A percentile compares a stretch with the other conserved stretches of the same genome.
Evolutionary conservation across 768 basidiomycete genomes (phyloP).

Genomic region (Boletus pseudo-olivaceus): DNA sequence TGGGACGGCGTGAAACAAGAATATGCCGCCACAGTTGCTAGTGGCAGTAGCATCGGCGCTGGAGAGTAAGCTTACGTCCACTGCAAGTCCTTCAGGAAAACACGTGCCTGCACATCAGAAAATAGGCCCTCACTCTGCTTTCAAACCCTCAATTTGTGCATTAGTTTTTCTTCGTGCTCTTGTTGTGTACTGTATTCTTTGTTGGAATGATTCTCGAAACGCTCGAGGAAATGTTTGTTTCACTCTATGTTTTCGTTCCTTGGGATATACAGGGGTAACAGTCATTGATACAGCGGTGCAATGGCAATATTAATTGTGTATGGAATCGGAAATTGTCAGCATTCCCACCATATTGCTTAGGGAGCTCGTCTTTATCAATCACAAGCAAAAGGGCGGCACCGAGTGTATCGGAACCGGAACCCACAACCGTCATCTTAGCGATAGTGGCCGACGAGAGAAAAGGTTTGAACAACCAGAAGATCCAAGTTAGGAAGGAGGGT

Average conservation of each 20-base stretch:
- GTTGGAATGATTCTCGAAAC: background rate
- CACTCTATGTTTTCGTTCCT: background rate
- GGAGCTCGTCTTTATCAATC: slow-evolving; percentile 57
- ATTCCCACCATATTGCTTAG: slow-evolving; percentile 67
- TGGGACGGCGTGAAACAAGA: slow-evolving; percentile 42
- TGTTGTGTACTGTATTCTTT: background rate
- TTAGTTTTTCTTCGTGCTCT: background rate
- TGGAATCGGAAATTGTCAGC: slow-evolving; percentile 47
- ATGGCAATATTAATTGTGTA: background rate
- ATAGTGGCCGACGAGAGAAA: slow-evolving; percentile 69
- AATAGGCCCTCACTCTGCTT: background rate
- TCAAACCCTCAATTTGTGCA: background rate
- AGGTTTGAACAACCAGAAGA: slow-evolving; percentile 82
- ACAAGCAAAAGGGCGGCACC: slow-evolving; percentile 55
- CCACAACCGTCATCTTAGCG: slow-evolving; percentile 79
- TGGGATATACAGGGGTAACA: background rate
- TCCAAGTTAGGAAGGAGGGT: slow-evolving; percentile 70
- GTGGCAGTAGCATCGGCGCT: slow-evolving; percentile 31
- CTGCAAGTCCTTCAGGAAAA: background rate
- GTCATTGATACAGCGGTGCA: background rate
- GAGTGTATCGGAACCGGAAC: slow-evolving; percentile 56
- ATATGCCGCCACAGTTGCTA: slow-evolving; percentile 40
- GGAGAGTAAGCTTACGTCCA: slow-evolving; percentile 17
- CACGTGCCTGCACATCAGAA: background rate
- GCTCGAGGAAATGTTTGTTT: background rate